Evolutionary conservation across 2,329 filamentous ascomycete genomes (phyloP).

Genomic region (Cadophora sp.): DNA sequence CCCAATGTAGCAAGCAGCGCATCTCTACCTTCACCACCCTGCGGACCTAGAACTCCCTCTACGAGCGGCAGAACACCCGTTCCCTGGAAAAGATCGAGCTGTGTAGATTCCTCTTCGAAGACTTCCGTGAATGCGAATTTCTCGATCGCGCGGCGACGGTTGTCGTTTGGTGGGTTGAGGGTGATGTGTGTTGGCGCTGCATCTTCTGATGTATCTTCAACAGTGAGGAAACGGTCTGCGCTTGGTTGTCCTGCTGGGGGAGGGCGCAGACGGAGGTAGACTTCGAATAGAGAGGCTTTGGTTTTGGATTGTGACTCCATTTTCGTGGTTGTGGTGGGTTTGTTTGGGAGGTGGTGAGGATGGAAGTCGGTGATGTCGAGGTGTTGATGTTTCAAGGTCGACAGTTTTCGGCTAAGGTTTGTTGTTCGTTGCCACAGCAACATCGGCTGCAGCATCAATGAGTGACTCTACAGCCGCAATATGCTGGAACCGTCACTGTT

Average conservation of each 20-base stretch:
- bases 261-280: constrained; percentile 86
- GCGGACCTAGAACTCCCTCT: constrained; percentile 78
- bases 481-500: too few relatives aligned
- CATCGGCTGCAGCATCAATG: not conserved
- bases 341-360: not conserved
- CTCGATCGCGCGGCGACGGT: constrained; percentile 85
- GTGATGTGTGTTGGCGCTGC: constrained; percentile 73
- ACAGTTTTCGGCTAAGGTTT: constrained; percentile 1
- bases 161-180: constrained; percentile 81
- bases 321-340: not conserved
- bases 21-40: constrained; percentile 82
- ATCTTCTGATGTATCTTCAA: constrained; percentile 64
- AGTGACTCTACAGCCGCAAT: too few relatives aligned
- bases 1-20: constrained; percentile 90
- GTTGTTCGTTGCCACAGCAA: constrained; percentile 18
- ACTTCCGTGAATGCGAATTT: constrained; percentile 94
- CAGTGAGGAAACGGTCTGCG: constrained; percentile 76
- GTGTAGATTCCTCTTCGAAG: constrained; percentile 84
- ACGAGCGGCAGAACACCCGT: constrained; percentile 78
- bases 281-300: constrained; percentile 77
- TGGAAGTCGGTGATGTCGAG: constrained; percentile 1
- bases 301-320: constrained; percentile 53
- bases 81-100: constrained; percentile 86
- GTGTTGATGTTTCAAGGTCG: constrained; percentile 16
- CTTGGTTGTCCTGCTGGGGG: constrained; percentile 50